Conservation (phyloP, 805 yeast genomes). For the Saccharomycopsis oosterbeekiorum region DNA sequence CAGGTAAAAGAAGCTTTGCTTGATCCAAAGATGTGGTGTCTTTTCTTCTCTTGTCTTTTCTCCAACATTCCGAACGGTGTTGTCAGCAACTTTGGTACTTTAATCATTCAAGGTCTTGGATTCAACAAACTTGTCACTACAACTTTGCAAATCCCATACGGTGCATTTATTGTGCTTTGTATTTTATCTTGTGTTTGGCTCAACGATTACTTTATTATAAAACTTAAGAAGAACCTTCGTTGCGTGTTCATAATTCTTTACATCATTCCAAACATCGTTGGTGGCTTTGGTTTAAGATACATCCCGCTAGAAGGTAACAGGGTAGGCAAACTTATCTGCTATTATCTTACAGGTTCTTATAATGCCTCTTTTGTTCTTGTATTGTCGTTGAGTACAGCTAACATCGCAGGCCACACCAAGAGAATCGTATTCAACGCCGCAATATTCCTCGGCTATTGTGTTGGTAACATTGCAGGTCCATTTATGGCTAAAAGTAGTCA, state of each 20-base stretch:
- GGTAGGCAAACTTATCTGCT: constrained; percentile 21
- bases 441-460: constrained; percentile 51
- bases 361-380: constrained; percentile 31
- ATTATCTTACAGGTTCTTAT: constrained; percentile 24
- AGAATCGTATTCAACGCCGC: constrained; percentile 41
- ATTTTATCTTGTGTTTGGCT: constrained; percentile 32
- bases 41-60: constrained; percentile 22
- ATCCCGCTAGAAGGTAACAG: constrained; percentile 26
- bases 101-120: constrained; percentile 29
- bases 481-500: constrained; percentile 36
- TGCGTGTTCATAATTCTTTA: constrained; percentile 28
- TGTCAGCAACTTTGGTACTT: constrained; percentile 23
- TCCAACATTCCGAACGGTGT: constrained; percentile 30
- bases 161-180: constrained; percentile 27
- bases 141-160: constrained; percentile 37
- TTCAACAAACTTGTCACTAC: constrained; percentile 32
- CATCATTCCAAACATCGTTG: constrained; percentile 23
- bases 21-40: constrained; percentile 32
- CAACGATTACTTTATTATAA: constrained; percentile 46
- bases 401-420: constrained; percentile 51
- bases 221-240: constrained; percentile 30
- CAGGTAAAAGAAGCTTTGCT: constrained; percentile 35
- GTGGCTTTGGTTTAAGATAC: constrained; percentile 36
- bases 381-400: constrained; percentile 33
- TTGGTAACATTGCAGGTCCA: constrained; percentile 48